Evolutionary conservation across 257 asterid species (phyloP), one percentile per base, ranked within the genome.

Genomic region (Phtheirospermum japonicum): DNA sequence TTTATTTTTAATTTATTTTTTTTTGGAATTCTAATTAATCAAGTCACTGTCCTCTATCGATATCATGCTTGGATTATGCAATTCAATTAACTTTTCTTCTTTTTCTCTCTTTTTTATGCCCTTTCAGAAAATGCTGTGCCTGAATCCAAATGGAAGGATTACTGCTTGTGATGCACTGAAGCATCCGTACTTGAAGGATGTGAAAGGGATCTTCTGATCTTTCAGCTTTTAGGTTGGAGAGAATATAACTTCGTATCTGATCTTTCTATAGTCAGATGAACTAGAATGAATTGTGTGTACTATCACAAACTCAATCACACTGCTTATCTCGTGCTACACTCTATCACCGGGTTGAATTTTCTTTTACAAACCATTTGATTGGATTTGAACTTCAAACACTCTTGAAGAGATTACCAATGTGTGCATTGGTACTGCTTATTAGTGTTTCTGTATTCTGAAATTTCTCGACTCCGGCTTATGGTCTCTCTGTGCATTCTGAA

Each of bases 51-150:
- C 34, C 10, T 5, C 23, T 7, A 14, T 14, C 6, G 5, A 56
- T 34, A 34, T 36, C 49, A 9, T n/a, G n/a, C n/a, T n/a, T n/a
- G n/a, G n/a, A n/a, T n/a, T n/a, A n/a, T n/a, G n/a, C n/a, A n/a
- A n/a, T n/a, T n/a, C n/a, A n/a, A n/a, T n/a, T n/a, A n/a, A n/a
- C n/a, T n/a, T n/a, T 6, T 4, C 12, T 50, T n/a, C n/a, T n/a
- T n/a, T n/a, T n/a, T n/a, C n/a, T 36, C 31, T 5, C 5, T 34
- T 18, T 58, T 58, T 48, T 8, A n/a, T n/a, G 26, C 10, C 9
- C n/a, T 43, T 28, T 18, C 68, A 63, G 68, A 32, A 50, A 63
- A 63, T 63, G 68, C 49, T 63, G 13, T 49, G 59, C 46, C 7
- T 17, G 17, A 31, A 49, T 33, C 68, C 59, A 31, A 16, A 19